These are phyloP conservation scores for Erysimum cheiranthoides DNA, from an alignment of 345 rosid species.

Conservation along the genomic window DNA sequence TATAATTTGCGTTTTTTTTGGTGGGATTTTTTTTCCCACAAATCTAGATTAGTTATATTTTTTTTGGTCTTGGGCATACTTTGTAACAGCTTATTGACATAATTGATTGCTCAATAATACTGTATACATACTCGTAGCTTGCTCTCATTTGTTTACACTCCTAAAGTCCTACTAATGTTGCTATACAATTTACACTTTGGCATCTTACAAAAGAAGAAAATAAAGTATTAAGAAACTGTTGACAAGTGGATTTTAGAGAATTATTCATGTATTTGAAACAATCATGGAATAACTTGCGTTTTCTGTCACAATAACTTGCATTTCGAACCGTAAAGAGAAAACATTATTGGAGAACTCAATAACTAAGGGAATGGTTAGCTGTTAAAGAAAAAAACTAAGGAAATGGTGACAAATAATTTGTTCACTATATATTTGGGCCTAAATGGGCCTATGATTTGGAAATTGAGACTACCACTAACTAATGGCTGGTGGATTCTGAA, in stretches of 20 bases:
- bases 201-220: not conserved
- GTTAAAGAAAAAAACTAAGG: not conserved
- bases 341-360: not conserved
- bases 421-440: not conserved
- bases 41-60: not conserved
- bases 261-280: not conserved
- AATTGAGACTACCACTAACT: not conserved
- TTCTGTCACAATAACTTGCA: not conserved
- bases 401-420: not conserved
- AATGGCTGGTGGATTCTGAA: not conserved
- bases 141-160: not conserved
- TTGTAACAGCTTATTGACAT: conserved; percentile 1
- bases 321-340: not conserved
- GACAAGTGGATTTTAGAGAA: not conserved
- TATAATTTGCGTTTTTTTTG: not conserved
- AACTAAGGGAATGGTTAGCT: not conserved
- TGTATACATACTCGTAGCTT: not conserved
- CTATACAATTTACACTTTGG: not conserved
- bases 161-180: not conserved
- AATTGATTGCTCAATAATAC: not conserved
- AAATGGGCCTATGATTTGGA: not conserved
- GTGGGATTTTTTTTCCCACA: not conserved
- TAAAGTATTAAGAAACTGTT: not conserved
- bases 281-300: not conserved
- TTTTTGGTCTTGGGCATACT: not conserved